phyloP scores from a whole-genome alignment of 345 rosid genomes.

The Sisymbrium altissimum region DNA sequence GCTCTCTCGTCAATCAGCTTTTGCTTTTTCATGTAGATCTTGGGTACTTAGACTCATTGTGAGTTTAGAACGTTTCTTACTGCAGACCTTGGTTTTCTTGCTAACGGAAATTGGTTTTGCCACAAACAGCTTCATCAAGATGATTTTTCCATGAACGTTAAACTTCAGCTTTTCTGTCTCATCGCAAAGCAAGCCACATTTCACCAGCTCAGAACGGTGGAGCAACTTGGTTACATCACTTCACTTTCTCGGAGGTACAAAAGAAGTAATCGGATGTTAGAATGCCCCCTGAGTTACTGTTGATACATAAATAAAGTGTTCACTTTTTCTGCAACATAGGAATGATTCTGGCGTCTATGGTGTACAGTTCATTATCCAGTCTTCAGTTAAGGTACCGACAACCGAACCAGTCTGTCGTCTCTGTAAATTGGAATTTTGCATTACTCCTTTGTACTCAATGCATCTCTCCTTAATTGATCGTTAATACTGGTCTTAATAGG shows the following conservation, averaged over 20 bases:
- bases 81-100: too few relatives aligned
- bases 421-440: background rate
- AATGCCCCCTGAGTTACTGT: background rate
- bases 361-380: background rate
- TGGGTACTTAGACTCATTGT: background rate
- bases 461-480: background rate
- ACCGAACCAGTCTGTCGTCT: background rate
- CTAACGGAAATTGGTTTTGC: background rate
- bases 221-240: background rate
- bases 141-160: conserved; percentile 35
- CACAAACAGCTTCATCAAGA: conserved; percentile 72
- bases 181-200: background rate
- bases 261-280: background rate
- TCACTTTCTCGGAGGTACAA: background rate
- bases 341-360: background rate
- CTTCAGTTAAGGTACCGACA: background rate
- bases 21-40: background rate
- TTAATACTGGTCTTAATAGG: too few relatives aligned
- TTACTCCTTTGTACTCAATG: background rate
- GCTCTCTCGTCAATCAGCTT: background rate
- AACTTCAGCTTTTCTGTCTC: background rate
- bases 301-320: background rate
- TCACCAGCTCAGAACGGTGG: background rate
- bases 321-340: background rate
- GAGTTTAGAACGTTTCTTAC: too few relatives aligned